Base-by-base conservation (phyloP, 208 protist species). In the Leptomonas seymouri region DNA sequence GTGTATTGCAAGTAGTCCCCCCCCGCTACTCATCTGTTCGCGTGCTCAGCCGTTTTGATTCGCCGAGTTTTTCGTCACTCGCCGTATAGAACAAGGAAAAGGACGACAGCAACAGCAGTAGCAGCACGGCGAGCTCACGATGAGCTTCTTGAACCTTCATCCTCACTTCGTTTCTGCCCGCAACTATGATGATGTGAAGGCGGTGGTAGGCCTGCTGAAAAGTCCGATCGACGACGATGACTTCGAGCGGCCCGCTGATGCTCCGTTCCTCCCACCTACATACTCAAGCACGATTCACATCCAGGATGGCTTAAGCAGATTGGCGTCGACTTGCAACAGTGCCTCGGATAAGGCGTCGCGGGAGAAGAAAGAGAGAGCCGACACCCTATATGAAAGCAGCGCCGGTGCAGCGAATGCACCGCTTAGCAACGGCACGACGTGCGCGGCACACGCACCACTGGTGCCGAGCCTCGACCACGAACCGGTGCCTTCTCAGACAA, bases 211-310 rank as follows among this genome's bases (percentile, higher is more conserved):
- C 30, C 56, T 74, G 3, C 60, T 74, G 49, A 77, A 71, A 31
- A 49, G 62, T 21, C 71, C 63, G 50, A 67, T 80, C 48, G 64
- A 71, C 60, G 41, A 53, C 49, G 45, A 67, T 3, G 41, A 71
- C 21, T 68, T 54, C 18, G 46, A 64, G 30, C 41, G 16, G 48
- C 42, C 41, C n/a, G 25, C 31, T 23, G 64, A 55, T 15, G 71
- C 63, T 5, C 63, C 64, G 3, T 77, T 71, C 48, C 48, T 77
- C 14, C 64, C 64, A 12, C 36, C 63, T 1, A 50, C 55, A 31
- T 71, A 42, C 44, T 67, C 42, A 3, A 77, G 48, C 42, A 71
- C 71, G 6, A 77, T 77, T 30, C 71, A 77, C 63, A 30, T 77
- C 14, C 41, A 48, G 14, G 64, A 71, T 12, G 46, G 57, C 21